Percentiles rank a stretch among this genome's conserved stretches.
Evolutionary conservation across 352 stramenopile genomes (phyloP).

Genomic region (Phytopythium kandeliae): DNA sequence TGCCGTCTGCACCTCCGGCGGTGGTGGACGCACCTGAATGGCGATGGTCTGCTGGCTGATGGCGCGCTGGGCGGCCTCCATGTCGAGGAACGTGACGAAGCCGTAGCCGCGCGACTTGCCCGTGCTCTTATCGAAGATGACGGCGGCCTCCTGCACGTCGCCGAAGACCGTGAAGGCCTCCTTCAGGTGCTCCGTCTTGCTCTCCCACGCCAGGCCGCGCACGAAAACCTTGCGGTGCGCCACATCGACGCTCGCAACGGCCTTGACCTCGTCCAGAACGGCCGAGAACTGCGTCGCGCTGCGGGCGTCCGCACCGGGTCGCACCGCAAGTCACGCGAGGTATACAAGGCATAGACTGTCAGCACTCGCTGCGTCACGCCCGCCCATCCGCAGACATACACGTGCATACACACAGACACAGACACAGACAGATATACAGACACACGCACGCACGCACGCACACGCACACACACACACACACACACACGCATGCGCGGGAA

Average conservation of each 20-base stretch:
- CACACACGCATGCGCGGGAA: too few species aligned
- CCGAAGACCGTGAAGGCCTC: constrained; percentile 47
- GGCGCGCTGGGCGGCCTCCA: constrained; percentile 44
- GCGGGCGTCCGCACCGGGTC: background rate
- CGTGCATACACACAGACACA: background rate
- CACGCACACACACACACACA: background rate
- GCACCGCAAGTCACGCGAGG: constrained; percentile 3
- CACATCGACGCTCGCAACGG: constrained; percentile 43
- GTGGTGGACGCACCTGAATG: constrained; percentile 42
- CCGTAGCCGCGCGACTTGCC: constrained; percentile 60
- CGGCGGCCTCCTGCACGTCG: constrained; percentile 43
- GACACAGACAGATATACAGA: background rate
- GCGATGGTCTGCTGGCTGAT: constrained; percentile 40
- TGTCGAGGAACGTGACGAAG: constrained; percentile 65
- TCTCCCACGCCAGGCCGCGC: constrained; percentile 54
- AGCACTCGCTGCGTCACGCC: constrained; percentile 1
- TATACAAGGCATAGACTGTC: constrained; percentile 3
- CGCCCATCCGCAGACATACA: background rate
- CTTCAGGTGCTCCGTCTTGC: constrained; percentile 39
- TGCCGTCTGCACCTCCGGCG: background rate
- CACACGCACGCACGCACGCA: background rate
- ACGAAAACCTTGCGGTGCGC: constrained; percentile 70
- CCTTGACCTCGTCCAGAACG: constrained; percentile 56
- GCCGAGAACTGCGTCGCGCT: constrained; percentile 58
- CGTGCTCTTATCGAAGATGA: constrained; percentile 59